phyloP scores from a whole-genome alignment of 768 basidiomycete genomes.

The Podaxis sp. region DNA sequence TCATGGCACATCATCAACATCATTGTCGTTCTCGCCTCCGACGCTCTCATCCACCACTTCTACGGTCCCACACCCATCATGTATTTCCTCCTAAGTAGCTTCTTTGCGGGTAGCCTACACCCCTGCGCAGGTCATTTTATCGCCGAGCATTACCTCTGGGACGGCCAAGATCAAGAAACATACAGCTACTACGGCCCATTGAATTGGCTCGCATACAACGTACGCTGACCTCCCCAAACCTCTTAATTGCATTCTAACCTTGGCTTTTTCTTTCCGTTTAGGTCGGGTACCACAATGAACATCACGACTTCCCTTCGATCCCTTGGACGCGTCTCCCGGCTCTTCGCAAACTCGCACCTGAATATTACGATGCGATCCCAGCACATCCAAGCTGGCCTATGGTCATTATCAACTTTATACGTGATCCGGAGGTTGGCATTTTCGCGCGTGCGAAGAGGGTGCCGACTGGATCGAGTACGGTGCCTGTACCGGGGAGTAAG shows the following conservation, averaged over 20 bases:
- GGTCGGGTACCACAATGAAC: conserved; percentile 99
- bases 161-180: conserved; percentile 90
- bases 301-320: conserved; percentile 97
- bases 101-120: conserved; percentile 95
- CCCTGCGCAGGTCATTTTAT: conserved; percentile 98
- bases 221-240: conserved; percentile 34
- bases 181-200: conserved; percentile 95
- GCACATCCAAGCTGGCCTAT: conserved; percentile 93
- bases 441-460: conserved; percentile 84
- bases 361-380: conserved; percentile 88
- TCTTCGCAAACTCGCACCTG: conserved; percentile 79
- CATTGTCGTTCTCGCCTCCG: conserved; percentile 62
- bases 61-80: conserved; percentile 52
- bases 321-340: conserved; percentile 92
- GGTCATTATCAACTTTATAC: conserved; percentile 92
- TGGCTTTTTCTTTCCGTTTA: conserved; percentile 22
- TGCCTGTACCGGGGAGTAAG: not conserved
- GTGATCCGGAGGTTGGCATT: conserved; percentile 84
- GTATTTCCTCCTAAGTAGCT: conserved; percentile 86
- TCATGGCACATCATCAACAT: conserved; percentile 86
- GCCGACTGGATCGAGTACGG: conserved; percentile 9
- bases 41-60: conserved; percentile 57
- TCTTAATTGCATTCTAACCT: not conserved
- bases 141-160: conserved; percentile 95
- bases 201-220: conserved; percentile 92